phyloP scores from a whole-genome alignment of 306 rosid species.

The Gynostemma pentaphyllum region DNA sequence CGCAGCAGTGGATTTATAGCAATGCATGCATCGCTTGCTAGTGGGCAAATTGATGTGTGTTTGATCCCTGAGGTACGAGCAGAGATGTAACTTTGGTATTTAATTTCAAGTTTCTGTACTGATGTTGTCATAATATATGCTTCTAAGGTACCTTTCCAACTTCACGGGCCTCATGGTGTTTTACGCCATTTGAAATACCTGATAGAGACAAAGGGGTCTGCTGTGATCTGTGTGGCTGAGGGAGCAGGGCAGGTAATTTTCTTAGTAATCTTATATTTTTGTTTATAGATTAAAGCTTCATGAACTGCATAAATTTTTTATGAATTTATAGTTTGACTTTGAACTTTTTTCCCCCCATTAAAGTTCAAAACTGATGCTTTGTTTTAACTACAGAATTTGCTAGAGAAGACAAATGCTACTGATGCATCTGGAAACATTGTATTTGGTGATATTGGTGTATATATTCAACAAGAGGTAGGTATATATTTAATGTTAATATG shows the following conservation, averaged over 20 bases:
- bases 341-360: not conserved
- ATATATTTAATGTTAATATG: no score
- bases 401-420: constrained; percentile 74
- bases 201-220: constrained; percentile 86
- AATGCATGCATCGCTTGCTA: constrained; percentile 90
- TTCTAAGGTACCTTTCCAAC: constrained; percentile 56
- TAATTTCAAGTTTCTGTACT: constrained; percentile 8
- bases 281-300: not conserved
- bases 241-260: constrained; percentile 98
- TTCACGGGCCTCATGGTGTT: constrained; percentile 85
- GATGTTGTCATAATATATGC: constrained; percentile 21
- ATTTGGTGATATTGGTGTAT: constrained; percentile 80
- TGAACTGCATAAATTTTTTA: not conserved
- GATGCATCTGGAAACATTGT: constrained; percentile 93
- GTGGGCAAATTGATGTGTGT: constrained; percentile 94
- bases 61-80: constrained; percentile 86
- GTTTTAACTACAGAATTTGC: constrained; percentile 51
- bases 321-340: not conserved
- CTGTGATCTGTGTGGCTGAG: constrained; percentile 87
- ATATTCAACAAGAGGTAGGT: constrained; percentile 94
- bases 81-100: constrained; percentile 3
- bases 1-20: constrained; percentile 99
- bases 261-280: not conserved
- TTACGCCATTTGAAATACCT: constrained; percentile 76
- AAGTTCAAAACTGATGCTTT: constrained; percentile 11